These are phyloP conservation scores for Crithidia expoeki DNA, from an alignment of 208 protist species.

Conservation along the genomic window DNA sequence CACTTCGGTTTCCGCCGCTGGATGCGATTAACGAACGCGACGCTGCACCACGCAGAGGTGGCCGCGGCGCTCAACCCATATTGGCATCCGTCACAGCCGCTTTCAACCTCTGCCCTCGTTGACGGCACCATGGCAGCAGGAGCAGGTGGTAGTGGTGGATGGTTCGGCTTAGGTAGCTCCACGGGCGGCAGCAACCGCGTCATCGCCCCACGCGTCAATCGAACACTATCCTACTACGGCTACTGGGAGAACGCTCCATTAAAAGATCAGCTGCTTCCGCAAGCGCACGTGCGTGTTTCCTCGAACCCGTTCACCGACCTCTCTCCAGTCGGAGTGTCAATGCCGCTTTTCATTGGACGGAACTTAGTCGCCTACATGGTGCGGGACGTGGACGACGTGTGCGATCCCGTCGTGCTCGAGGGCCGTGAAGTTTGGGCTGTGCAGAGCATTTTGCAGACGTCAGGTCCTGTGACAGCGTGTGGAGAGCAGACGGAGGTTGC, in stretches of 20 bases:
- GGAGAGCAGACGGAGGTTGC: constrained; percentile 41
- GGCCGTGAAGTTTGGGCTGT: constrained; percentile 73
- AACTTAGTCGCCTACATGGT: constrained; percentile 77
- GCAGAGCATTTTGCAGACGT: constrained; percentile 55
- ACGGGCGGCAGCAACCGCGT: background rate
- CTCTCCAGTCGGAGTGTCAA: background rate
- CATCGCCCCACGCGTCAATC: background rate
- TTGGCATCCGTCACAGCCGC: background rate
- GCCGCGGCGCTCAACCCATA: constrained; percentile 40
- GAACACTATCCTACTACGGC: constrained; percentile 46
- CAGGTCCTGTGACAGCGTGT: constrained; percentile 58
- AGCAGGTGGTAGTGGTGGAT: background rate
- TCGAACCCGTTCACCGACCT: constrained; percentile 53
- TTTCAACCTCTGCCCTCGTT: background rate
- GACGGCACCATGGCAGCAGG: background rate
- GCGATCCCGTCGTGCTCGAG: constrained; percentile 70
- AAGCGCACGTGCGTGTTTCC: constrained; percentile 29
- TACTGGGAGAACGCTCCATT: constrained; percentile 71
- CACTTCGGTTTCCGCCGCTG: constrained; percentile 76
- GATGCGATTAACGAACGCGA: constrained; percentile 43
- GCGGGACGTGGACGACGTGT: constrained; percentile 79
- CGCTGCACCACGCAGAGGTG: constrained; percentile 45
- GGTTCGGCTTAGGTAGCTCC: constrained; percentile 18
- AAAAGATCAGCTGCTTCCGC: constrained; percentile 56
- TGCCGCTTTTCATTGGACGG: constrained; percentile 61